Conservation (phyloP, 345 rosid genomes). For the Hibiscus syriacus region DNA sequence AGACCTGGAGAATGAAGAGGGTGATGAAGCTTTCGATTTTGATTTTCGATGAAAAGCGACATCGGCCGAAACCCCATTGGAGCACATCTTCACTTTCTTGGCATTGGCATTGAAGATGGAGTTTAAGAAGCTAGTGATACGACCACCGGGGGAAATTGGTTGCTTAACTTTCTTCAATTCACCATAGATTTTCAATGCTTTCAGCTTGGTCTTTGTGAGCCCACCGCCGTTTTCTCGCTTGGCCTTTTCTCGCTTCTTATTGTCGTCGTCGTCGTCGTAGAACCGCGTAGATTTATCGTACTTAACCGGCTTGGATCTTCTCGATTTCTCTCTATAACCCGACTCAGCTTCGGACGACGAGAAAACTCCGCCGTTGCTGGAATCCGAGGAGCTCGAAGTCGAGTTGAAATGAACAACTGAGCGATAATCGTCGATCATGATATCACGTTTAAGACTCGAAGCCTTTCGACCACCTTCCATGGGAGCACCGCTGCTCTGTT, state of each 20-base stretch:
- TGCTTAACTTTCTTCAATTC: slow-evolving; percentile 70
- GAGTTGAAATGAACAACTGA: slow-evolving; percentile 21
- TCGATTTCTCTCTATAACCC: slow-evolving; percentile 23
- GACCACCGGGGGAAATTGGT: slow-evolving; percentile 71
- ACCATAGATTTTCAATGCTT: slow-evolving; percentile 43
- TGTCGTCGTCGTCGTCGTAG: slow-evolving; percentile 3
- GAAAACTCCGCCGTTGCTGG: slow-evolving; percentile 35
- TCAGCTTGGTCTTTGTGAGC: slow-evolving; percentile 43
- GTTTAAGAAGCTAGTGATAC: slow-evolving; percentile 60
- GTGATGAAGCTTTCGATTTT: slow-evolving; percentile 38
- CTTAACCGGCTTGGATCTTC: slow-evolving; percentile 6
- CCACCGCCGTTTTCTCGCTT: slow-evolving; percentile 36
- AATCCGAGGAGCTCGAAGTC: slow-evolving; percentile 42
- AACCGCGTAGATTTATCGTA: slow-evolving; percentile 13
- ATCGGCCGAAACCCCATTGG: slow-evolving; percentile 51
- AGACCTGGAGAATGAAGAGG: slow-evolving; percentile 51
- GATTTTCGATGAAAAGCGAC: slow-evolving; percentile 50
- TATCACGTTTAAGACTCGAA: slow-evolving; percentile 29
- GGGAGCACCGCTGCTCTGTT: slow-evolving; percentile 25
- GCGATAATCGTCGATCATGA: slow-evolving; percentile 33
- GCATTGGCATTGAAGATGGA: slow-evolving; percentile 63
- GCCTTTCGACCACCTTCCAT: slow-evolving; percentile 8
- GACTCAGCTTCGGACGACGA: slow-evolving; percentile 56
- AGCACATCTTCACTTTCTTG: slow-evolving; percentile 71
- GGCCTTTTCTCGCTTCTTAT: slow-evolving; percentile 8